Evolutionary conservation across 148 eudicot genomes (phyloP).

Genomic region (Rhododendron molle): DNA sequence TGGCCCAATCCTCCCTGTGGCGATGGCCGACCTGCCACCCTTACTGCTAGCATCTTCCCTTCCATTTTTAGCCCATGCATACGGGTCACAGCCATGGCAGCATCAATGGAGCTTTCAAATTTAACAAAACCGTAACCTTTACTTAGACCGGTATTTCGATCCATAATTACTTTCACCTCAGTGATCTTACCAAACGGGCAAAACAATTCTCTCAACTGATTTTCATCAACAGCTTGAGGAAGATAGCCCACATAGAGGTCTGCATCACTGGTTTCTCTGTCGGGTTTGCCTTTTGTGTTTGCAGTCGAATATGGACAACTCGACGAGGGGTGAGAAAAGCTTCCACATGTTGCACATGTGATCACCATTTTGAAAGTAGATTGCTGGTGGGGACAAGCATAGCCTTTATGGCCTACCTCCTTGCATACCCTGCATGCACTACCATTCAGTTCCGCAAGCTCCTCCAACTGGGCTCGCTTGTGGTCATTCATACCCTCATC

Average conservation of each 20-base stretch:
- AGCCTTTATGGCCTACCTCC: conserved; percentile 25
- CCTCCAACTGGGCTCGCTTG: conserved; percentile 30
- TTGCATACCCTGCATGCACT: conserved; percentile 24
- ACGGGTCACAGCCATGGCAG: conserved; percentile 22
- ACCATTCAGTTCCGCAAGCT: conserved; percentile 29
- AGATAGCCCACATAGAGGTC: conserved; percentile 32
- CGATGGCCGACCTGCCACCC: conserved; percentile 28
- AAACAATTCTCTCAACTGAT: conserved; percentile 25
- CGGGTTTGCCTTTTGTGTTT: conserved; percentile 11
- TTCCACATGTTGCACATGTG: conserved; percentile 31
- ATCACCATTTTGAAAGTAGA: conserved; percentile 23
- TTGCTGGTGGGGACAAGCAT: conserved; percentile 27
- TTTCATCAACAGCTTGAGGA: conserved; percentile 24
- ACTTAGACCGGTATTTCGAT: conserved; percentile 24
- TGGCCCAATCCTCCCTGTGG: conserved; percentile 8
- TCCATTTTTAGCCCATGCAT: conserved; percentile 36
- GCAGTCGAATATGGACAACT: conserved; percentile 18
- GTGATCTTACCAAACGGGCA: conserved; percentile 31
- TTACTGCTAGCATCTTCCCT: conserved; percentile 29
- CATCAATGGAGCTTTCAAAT: conserved; percentile 20
- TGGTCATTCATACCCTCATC: conserved; percentile 22
- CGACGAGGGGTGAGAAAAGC: conserved; percentile 23
- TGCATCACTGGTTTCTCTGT: conserved; percentile 19
- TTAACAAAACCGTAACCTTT: conserved; percentile 41
- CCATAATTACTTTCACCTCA: conserved; percentile 16